These are phyloP conservation scores for Coemansia sp. DNA, from an alignment of 192 early-diverging fungal species.

Conservation along the genomic window DNA sequence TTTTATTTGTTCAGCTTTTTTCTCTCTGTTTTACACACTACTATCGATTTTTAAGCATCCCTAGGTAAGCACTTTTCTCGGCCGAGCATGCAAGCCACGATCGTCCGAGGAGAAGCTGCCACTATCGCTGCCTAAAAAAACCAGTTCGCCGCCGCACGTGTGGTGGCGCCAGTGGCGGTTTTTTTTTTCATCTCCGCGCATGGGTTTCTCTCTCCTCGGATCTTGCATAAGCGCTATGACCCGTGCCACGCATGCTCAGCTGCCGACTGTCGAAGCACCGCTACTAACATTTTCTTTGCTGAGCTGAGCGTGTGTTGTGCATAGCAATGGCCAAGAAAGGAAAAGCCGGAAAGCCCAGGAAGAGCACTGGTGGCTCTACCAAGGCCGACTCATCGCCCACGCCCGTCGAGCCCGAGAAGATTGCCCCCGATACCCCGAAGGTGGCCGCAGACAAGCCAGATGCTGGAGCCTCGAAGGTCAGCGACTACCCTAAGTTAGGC, in stretches of 20 bases:
- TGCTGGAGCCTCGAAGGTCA: not conserved
- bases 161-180: not conserved
- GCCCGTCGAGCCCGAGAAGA: conserved; percentile 1
- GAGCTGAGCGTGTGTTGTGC: not conserved
- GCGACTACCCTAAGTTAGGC: conserved; percentile 7
- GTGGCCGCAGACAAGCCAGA: not conserved
- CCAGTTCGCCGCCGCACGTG: not conserved
- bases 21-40: not conserved
- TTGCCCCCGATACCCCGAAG: conserved; percentile 2
- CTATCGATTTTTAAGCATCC: not conserved
- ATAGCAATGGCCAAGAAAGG: conserved; percentile 28
- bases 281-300: not conserved
- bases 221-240: not conserved
- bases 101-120: not conserved
- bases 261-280: not conserved
- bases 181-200: not conserved
- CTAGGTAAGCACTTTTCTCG: not conserved
- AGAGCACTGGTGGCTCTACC: conserved; percentile 9
- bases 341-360: conserved; percentile 30
- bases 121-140: not conserved
- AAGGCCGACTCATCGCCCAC: conserved; percentile 4
- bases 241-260: not conserved
- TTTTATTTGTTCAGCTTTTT: not conserved
- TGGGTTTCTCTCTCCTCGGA: not conserved
- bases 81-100: not conserved